Percentiles rank a stretch among this genome's conserved stretches.
Conservation (phyloP, 805 yeast genomes). For the Candida xyloterini region DNA sequence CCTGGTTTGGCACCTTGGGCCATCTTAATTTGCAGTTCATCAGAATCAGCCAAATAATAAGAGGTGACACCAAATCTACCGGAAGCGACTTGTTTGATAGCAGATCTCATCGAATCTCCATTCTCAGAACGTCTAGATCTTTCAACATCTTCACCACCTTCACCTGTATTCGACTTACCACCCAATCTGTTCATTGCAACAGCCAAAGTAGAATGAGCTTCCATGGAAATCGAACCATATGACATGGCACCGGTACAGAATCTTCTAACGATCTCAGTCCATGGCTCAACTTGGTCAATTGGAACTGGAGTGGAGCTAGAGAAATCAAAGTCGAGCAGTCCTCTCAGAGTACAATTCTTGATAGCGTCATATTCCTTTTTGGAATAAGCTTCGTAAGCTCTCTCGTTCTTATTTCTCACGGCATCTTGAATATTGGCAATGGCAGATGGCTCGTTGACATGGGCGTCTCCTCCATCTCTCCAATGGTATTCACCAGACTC, state of each 20-base stretch:
- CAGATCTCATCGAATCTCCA: slow-evolving; percentile 98
- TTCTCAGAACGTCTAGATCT: slow-evolving; percentile 74
- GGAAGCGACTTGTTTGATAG: slow-evolving; percentile 96
- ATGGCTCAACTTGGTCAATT: slow-evolving; percentile 96
- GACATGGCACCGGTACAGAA: slow-evolving; percentile 99
- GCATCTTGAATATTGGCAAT: slow-evolving; percentile 96
- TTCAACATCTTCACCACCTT: slow-evolving; percentile 98
- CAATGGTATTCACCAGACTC: slow-evolving; percentile 98
- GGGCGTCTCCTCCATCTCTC: slow-evolving; percentile 98
- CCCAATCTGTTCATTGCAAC: slow-evolving; percentile 98
- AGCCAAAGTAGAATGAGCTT: slow-evolving; percentile 95
- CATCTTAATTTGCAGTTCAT: slow-evolving; percentile 96
- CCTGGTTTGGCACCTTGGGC: slow-evolving; percentile 99
- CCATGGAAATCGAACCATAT: slow-evolving; percentile 97
- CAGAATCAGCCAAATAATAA: slow-evolving; percentile 90
- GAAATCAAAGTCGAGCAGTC: slow-evolving; percentile 87
- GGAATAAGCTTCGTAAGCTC: slow-evolving; percentile 86
- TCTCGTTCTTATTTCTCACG: slow-evolving; percentile 94
- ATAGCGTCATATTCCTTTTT: slow-evolving; percentile 90
- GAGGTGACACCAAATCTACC: slow-evolving; percentile 99
- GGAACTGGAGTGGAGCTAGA: slow-evolving; percentile 74
- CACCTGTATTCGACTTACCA: slow-evolving; percentile 98
- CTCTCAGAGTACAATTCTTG: slow-evolving; percentile 89
- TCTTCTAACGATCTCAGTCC: slow-evolving; percentile 98
- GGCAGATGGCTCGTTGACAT: slow-evolving; percentile 91